Base-by-base conservation (phyloP, 371 early-diverging fungal genomes). In the Dentiscutata heterogama region DNA sequence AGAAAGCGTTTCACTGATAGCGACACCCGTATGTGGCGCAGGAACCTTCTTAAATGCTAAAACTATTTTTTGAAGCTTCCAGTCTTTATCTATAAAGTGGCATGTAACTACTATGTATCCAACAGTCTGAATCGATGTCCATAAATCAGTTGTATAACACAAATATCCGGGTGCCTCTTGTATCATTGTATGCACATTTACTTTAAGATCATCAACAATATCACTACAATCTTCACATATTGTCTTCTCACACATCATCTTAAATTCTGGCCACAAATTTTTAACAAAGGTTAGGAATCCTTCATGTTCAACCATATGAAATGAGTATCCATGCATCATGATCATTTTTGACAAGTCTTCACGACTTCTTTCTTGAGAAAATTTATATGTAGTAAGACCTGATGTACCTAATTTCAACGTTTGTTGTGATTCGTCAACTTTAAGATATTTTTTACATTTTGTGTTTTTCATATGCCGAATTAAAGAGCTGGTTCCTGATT, bases 401-500 rank as follows among this genome's bases (percentile, higher is more conserved):
- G 35, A 65, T 65, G 65, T 35, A 29, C 16, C 16, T 65, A 65
- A 65, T 27, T 65, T 14, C 16, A 65, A 65, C 16, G 18, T 65
- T 65, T 65, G 65, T 65, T 65, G 65, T 65, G 65, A 65, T 65
- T 65, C 35, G 29, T 65, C 35, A 25, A 65, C 29, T 29, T 65
- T 65, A 29, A 65, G 16, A 65, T 65, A 65, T 65, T 65, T 65
- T 56, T 56, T 56, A 56, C 58, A 56, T 18, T 56, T 56, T 56
- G 58, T 65, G 25, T 65, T 65, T 65, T 65, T 65, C 35, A 65
- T 20, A 27, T 65, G 65, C 14, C 29, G 18, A 65, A 65, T 65
- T 65, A 56, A 56, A 20, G 11, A 16, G 58, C 58, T 56, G 58
- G 58, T 56, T 56, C 58, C 58, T 16, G 58, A 20, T 56, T 16